Percentiles rank a stretch among this genome's conserved stretches.
Evolutionary conservation across 2,329 filamentous ascomycete genomes (phyloP).

Genomic region (Nakataea oryzae): DNA sequence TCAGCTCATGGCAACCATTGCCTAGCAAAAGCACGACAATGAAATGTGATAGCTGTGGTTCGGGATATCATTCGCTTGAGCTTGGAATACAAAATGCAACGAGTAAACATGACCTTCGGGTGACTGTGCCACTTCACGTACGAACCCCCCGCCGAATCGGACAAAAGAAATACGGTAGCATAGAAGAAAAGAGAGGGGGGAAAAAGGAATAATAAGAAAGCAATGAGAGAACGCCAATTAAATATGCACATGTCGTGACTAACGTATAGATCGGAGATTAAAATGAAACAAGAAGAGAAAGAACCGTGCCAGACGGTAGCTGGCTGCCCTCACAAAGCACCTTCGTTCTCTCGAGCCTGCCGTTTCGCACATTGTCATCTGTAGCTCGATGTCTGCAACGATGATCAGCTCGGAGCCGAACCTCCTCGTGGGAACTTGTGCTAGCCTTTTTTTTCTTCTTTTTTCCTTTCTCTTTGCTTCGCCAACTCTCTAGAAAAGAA

Average conservation of each 20-base stretch:
- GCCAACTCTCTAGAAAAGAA: slow-evolving; percentile 32
- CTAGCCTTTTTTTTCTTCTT: background rate
- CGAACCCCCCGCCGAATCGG: background rate
- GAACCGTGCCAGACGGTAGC: background rate
- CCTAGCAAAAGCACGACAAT: background rate
- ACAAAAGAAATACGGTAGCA: background rate
- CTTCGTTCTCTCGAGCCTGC: background rate
- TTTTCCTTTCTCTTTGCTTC: background rate
- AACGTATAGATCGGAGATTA: background rate
- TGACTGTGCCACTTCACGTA: too few species aligned
- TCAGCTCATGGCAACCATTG: slow-evolving; percentile 27
- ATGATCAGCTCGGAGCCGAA: too few species aligned
- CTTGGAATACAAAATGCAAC: background rate
- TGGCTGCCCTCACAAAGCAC: background rate
- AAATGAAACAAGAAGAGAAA: background rate
- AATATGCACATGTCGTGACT: background rate
- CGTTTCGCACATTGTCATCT: too few species aligned
- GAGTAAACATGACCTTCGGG: background rate
- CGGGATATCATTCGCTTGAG: background rate
- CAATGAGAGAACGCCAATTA: background rate
- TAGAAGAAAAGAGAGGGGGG: background rate
- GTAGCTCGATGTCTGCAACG: too few species aligned
- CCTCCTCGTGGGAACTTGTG: too few species aligned
- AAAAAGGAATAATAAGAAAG: background rate
- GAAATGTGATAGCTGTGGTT: background rate